Evolutionary conservation across 176 grass and related monocot genomes (phyloP), one percentile per base, ranked within the genome.

Genomic region (Rhynchospora tenuis): DNA sequence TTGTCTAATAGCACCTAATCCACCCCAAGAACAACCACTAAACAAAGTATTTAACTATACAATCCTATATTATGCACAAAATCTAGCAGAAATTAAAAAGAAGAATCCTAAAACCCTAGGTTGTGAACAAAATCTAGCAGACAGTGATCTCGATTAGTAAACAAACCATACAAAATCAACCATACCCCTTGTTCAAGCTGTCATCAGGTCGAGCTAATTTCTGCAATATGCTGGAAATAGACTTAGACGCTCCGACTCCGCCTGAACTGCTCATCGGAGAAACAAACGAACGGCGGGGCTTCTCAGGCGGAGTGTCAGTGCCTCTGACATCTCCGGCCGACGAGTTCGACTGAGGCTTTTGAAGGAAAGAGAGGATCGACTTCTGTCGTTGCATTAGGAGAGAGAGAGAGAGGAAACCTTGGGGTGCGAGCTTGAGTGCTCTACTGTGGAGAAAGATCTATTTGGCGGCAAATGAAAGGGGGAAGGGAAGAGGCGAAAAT

Each of bases 321-420:
- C 81, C 86, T 82, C 72, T 68, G 11, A 89, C 59, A 64, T 88
- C 95, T 38, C 80, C 61, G 71, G 58, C 56, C 52, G 68, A 44
- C 38, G 64, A 55, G 67, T 51, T 81, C 68, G 86, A 64, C 72
- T 85, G 75, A 67, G 86, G 81, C 73, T 81, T 96, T 48, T 86
- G 74, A 70, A 91, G 79, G 87, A 98, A 98, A 17, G 95, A 88
- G 86, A 91, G 92, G 60, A 98, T 91, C 29, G 95, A 98, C 74
- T 89, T 88, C 82, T 98, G 93, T 69, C 84, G 92, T 64, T 85
- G 76, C 84, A 92, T 91, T 66, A 67, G 50, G 38, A 2, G 47
- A 46, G 46, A 43, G 19, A 58, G 60, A 23, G 26, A n/a, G 42
- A 81, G 19, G 59, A 7, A 75, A 67, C 15, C 42, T 66, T 14